Evolutionary conservation across 2,329 filamentous ascomycete species (phyloP), one percentile per base, ranked within the genome.

Genomic region (Orbilia quercus): DNA sequence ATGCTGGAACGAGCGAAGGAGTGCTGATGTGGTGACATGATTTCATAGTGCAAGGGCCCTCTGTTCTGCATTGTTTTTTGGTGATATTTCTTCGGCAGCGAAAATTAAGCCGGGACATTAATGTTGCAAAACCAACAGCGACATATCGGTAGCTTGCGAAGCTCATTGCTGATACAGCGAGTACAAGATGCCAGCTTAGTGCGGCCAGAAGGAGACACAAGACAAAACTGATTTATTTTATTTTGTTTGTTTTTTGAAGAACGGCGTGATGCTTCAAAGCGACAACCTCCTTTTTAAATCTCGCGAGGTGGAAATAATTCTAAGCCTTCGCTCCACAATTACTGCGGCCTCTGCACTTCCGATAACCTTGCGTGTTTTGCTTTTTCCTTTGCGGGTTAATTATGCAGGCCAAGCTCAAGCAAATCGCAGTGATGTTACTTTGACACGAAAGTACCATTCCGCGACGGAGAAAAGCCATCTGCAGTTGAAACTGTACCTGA

Each of bases 371-470:
- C 42, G 31, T 34, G 57, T 50, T 57, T 63, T 64, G 38, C 44
- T 60, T 57, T 55, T 62, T 59, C 51, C 63, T 50, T 57, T 63
- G 66, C 66, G 58, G 66, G 44, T 7, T 34, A 50, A 63, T 63
- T 63, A 70, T 71, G 66, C 66, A 58, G 45, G 66, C 66, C 66
- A 57, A 58, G 58, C 25, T 23, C 47, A 14, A 38, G 16, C 51
- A 20, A 58, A 20, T 58, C 58, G 51, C 58, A 58, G 40, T n/a
- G 36, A 63, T 62, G 58, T 55, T 71, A 58, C 58, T 44, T 34
- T 51, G 58, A 36, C 50, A 45, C 22, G 18, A 38, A 28, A 44
- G 20, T 25, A 57, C 48, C 47, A 18, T 34, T 7, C 51, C 6
- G 7, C 16, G 36, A 31, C 25, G 55, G 40, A 59, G 16, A 59